These are phyloP conservation scores for Stygiomarasmius scandens DNA, from an alignment of 1,284 basidiomycete genomes.

Conservation along the genomic window DNA sequence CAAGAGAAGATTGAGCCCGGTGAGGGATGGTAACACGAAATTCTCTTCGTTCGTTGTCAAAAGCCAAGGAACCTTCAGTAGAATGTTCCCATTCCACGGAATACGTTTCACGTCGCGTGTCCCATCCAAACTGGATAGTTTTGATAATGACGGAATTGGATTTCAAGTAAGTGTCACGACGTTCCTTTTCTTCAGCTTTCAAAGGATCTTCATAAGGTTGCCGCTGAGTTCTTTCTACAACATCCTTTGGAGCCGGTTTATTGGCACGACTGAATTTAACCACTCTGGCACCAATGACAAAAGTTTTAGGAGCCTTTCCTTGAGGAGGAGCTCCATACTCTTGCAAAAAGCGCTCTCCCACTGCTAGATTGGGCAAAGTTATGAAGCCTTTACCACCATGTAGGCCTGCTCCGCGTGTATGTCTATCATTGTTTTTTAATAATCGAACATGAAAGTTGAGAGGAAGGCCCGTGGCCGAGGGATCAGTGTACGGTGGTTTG, in stretches of 20 bases:
- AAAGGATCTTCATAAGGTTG: conserved; percentile 36
- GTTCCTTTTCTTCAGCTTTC: conserved; percentile 34
- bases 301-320: not conserved
- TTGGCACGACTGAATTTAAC: conserved; percentile 3
- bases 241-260: not conserved
- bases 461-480: conserved; percentile 24
- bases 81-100: conserved; percentile 60
- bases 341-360: conserved; percentile 46
- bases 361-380: conserved; percentile 45
- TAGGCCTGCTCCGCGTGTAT: not conserved
- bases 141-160: conserved; percentile 31
- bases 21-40: not conserved
- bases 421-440: conserved; percentile 32
- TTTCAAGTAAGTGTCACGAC: conserved; percentile 30
- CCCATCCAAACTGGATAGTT: conserved; percentile 56
- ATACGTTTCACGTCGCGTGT: conserved; percentile 53
- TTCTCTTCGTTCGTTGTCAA: conserved; percentile 7
- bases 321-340: conserved; percentile 38
- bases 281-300: not conserved
- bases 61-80: not conserved
- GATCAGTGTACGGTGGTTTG: conserved; percentile 31
- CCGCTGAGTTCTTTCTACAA: not conserved
- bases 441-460: conserved; percentile 56
- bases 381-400: conserved; percentile 22
- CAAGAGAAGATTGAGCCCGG: conserved; percentile 7